Conservation (phyloP, 1,139 yeast genomes). For the Yamadazyma dendronema region DNA sequence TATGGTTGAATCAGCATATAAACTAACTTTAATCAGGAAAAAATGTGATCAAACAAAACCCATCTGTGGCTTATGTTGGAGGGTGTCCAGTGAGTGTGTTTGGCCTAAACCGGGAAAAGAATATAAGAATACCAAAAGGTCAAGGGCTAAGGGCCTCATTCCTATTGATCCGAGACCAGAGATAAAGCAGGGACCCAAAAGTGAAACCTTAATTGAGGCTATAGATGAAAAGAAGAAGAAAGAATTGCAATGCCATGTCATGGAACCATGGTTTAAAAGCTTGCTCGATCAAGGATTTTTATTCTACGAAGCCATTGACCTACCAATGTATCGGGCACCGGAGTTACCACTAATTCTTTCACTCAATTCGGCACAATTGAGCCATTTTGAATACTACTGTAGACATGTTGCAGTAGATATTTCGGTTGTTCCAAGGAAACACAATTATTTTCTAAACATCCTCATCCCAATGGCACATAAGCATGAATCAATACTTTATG, state of each 20-base stretch:
- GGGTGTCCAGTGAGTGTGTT: conserved; percentile 10
- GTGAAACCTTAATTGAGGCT: too few species aligned
- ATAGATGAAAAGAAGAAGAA: too few species aligned
- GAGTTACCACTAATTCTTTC: conserved; percentile 11
- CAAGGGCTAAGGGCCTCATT: conserved; percentile 1
- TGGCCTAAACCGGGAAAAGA: conserved; percentile 9
- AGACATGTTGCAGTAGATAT: conserved; percentile 26
- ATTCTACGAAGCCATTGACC: not conserved
- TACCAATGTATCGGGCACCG: conserved; percentile 7
- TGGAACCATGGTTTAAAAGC: too few species aligned
- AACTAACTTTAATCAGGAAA: too few species aligned
- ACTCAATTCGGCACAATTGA: conserved; percentile 19
- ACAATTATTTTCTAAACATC: conserved; percentile 28
- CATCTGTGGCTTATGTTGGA: conserved; percentile 19
- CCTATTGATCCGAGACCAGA: too few species aligned
- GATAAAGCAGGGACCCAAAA: too few species aligned
- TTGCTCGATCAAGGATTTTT: not conserved
- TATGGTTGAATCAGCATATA: too few species aligned
- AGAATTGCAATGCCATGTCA: too few species aligned
- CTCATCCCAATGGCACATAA: conserved; percentile 31
- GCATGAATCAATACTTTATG: conserved; percentile 25
- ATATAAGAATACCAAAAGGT: conserved; percentile 4
- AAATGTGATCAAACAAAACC: conserved; percentile 25
- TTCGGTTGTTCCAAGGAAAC: conserved; percentile 28
- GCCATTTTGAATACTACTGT: conserved; percentile 28